Evolutionary conservation across 139 green algal species (phyloP), one percentile per base, ranked within the genome.

Genomic region (Micromonas commoda): DNA sequence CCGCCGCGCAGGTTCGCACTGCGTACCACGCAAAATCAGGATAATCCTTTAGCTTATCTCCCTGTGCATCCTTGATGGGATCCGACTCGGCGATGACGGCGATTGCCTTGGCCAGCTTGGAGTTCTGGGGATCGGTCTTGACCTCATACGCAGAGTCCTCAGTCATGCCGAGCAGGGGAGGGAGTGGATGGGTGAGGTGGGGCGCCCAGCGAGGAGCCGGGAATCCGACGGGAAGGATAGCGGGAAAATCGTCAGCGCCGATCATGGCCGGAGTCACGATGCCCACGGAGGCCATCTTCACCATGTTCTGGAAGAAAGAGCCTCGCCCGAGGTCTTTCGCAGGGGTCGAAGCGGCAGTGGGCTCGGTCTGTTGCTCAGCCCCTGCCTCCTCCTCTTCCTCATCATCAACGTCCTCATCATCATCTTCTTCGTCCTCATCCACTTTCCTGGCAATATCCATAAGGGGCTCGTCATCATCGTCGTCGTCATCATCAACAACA

Each of bases 401-500:
- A n/a, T 63, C 52, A 19, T 63, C 20, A 63, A 63, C 20, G 19
- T 63, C 24, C 1, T 35, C 64, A 20, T 70, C 4, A 20, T 51
- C 66, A 54, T 51, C 33, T 51, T 73, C 66, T 13, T 73, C 66
- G 24, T 54, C 66, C 3, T 5, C 13, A 16, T 31, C 66, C 3
- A 53, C 6, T 73, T 39, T 73, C 20, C 1, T 1, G 1, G 63
- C 21, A 57, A 57, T 16, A 9, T 57, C 16, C n/a, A n/a, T n/a
- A 63, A 63, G 19, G 19, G 19, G 20, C 1, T 35, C 64, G 23
- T 70, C 4, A 20, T 51, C 66, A 54, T 51, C 33, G 21, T 73
- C 66, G 6, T 73, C 66, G 24, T 54, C 66, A 1, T 70, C n/a
- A 70, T 39, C 63, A 32, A 16, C 31, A 70, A 70, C 54, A 31